These are phyloP conservation scores for Polyplosphaeria fusca DNA, from an alignment of 495 filamentous ascomycete genomes.

Conservation along the genomic window DNA sequence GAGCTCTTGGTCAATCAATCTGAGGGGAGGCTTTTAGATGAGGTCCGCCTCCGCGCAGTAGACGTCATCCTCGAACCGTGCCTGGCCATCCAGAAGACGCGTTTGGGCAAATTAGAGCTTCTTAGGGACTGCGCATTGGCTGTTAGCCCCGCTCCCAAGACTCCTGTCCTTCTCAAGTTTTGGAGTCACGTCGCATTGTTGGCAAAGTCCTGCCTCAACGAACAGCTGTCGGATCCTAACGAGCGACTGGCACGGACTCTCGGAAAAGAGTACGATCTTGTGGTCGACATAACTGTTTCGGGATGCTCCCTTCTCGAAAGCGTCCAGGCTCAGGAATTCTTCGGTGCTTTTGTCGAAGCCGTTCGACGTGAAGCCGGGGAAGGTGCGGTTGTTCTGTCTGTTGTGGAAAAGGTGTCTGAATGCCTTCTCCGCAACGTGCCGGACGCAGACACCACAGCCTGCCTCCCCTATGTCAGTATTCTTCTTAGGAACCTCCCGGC, in stretches of 20 bases:
- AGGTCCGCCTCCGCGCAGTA: constrained; percentile 11
- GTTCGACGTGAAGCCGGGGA: constrained; percentile 66
- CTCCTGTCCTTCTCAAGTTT: constrained; percentile 10
- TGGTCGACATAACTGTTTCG: constrained; percentile 27
- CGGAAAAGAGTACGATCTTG: constrained; percentile 29
- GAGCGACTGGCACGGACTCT: constrained; percentile 23
- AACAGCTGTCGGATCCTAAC: constrained; percentile 3
- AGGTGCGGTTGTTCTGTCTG: constrained; percentile 54
- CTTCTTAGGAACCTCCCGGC: constrained; percentile 37
- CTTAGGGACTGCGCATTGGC: constrained; percentile 24
- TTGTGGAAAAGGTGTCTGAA: constrained; percentile 71
- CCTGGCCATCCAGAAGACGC: constrained; percentile 21
- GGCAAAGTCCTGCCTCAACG: constrained; percentile 17
- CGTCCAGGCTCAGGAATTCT: constrained; percentile 41
- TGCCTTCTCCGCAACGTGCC: constrained; percentile 32
- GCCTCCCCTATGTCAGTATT: constrained; percentile 26
- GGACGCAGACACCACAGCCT: constrained; percentile 12
- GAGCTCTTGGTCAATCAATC: constrained; percentile 25
- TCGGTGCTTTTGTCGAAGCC: constrained; percentile 55
- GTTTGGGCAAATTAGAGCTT: constrained; percentile 22
- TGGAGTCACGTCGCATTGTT: constrained; percentile 15
- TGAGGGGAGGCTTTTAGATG: constrained; percentile 27
- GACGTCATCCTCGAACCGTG: constrained; percentile 25
- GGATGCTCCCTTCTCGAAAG: constrained; percentile 6
- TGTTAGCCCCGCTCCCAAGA: not conserved